Evolutionary conservation across 2,329 filamentous ascomycete species (phyloP).

Genomic region (Basipetospora chlamydospora): DNA sequence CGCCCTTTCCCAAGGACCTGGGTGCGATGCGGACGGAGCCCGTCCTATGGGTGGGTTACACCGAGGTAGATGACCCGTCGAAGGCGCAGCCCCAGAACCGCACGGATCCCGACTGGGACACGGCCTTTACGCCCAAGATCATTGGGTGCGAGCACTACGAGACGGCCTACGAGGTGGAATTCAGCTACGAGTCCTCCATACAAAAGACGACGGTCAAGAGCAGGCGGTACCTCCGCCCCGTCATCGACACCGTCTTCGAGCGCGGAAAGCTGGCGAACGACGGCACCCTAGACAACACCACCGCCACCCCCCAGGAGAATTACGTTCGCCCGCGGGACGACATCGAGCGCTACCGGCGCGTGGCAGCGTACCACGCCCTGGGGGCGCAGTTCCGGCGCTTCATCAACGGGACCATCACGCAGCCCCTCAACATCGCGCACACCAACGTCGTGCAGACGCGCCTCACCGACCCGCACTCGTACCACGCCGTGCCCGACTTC

Average conservation of each 20-base stretch:
- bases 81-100: conserved; percentile 9
- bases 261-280: conserved; percentile 13
- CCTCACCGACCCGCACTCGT: conserved; percentile 20
- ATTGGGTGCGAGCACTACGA: conserved; percentile 21
- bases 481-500: conserved; percentile 14
- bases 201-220: conserved; percentile 12
- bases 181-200: conserved; percentile 13
- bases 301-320: conserved; percentile 12
- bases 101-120: conserved; percentile 13
- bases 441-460: conserved; percentile 23
- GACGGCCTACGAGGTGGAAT: conserved; percentile 16
- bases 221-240: conserved; percentile 11
- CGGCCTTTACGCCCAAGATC: conserved; percentile 17
- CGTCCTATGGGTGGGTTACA: conserved; percentile 21
- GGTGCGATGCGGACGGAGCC: conserved; percentile 20
- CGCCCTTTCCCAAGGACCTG: conserved; percentile 13
- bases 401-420: conserved; percentile 16
- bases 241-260: conserved; percentile 16
- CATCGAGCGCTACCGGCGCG: conserved; percentile 14
- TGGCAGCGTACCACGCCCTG: conserved; percentile 18
- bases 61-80: conserved; percentile 12
- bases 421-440: conserved; percentile 12
- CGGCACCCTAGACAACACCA: conserved; percentile 18
- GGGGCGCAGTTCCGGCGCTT: conserved; percentile 15
- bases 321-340: conserved; percentile 14